These are phyloP conservation scores for Phytophthora pini DNA, from an alignment of 352 stramenopile species.

Conservation along the genomic window DNA sequence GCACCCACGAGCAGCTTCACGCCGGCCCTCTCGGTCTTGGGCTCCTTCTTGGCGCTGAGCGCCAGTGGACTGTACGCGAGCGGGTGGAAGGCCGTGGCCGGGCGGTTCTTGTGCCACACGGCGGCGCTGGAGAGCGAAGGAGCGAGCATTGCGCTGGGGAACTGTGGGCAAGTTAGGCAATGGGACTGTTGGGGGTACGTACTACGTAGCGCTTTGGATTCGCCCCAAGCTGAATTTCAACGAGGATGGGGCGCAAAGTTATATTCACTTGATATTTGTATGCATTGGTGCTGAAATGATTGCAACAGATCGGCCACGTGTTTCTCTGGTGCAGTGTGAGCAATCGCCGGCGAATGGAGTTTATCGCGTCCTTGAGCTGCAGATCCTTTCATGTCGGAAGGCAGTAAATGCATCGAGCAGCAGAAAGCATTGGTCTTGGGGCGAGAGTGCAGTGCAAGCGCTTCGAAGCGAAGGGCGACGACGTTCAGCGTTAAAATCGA, in stretches of 20 bases:
- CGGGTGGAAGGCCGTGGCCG: slow-evolving; percentile 16
- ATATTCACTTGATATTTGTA: slow-evolving; percentile 10
- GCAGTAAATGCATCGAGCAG: background rate
- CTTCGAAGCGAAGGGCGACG: background rate
- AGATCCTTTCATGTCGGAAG: slow-evolving; percentile 19
- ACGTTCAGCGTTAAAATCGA: background rate
- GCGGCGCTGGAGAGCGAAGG: slow-evolving; percentile 20
- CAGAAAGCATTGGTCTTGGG: background rate
- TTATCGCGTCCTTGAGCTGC: slow-evolving; percentile 1
- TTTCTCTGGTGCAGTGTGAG: slow-evolving; percentile 26
- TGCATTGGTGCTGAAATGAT: slow-evolving; percentile 9
- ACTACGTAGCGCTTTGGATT: slow-evolving; percentile 23
- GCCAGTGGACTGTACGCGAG: slow-evolving; percentile 23
- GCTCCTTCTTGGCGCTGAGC: slow-evolving; percentile 35
- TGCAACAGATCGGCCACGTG: slow-evolving; percentile 8
- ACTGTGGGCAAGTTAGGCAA: slow-evolving; percentile 23
- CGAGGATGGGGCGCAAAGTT: slow-evolving; percentile 9
- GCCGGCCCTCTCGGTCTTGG: slow-evolving; percentile 56
- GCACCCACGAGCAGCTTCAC: slow-evolving; percentile 88
- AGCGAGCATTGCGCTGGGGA: slow-evolving; percentile 13
- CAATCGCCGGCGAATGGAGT: slow-evolving; percentile 15
- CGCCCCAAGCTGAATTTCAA: slow-evolving; percentile 17
- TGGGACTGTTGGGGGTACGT: slow-evolving; percentile 23
- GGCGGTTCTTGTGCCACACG: slow-evolving; percentile 18
- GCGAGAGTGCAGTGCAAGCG: background rate